Evolutionary conservation across 257 asterid genomes (phyloP).

Genomic region (Rauvolfia tetraphylla): DNA sequence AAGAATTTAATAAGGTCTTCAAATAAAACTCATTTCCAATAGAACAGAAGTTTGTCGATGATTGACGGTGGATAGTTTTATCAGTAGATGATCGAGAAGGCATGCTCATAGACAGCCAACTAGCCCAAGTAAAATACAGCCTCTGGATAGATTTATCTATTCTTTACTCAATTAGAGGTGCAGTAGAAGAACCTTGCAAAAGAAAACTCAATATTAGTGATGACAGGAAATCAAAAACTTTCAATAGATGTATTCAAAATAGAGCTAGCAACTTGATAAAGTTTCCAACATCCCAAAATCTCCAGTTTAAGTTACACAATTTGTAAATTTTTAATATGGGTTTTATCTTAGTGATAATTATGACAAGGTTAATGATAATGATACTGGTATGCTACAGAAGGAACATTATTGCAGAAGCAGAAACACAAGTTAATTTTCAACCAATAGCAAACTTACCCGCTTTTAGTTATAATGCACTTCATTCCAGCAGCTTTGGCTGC

Average conservation of each 20-base stretch:
- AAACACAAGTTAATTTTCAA: not conserved
- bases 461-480: conserved; percentile 88
- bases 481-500: conserved; percentile 98
- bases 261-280: not conserved
- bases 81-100: not conserved
- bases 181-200: not conserved
- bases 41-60: not conserved
- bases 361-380: not conserved
- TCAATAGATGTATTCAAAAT: not conserved
- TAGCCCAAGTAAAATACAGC: not conserved
- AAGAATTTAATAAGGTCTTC: not conserved
- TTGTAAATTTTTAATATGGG: too few relatives aligned
- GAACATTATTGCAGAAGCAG: not conserved
- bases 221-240: not conserved
- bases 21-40: not conserved
- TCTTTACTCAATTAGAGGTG: not conserved
- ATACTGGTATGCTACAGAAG: not conserved
- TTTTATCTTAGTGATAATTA: not conserved
- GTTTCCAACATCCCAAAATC: not conserved
- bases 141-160: not conserved
- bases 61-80: not conserved
- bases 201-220: not conserved
- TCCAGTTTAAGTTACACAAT: too few relatives aligned
- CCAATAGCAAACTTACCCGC: conserved; percentile 57
- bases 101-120: not conserved